Conservation (phyloP, 2,329 filamentous ascomycete genomes). For the Elsinoe ampelina region DNA sequence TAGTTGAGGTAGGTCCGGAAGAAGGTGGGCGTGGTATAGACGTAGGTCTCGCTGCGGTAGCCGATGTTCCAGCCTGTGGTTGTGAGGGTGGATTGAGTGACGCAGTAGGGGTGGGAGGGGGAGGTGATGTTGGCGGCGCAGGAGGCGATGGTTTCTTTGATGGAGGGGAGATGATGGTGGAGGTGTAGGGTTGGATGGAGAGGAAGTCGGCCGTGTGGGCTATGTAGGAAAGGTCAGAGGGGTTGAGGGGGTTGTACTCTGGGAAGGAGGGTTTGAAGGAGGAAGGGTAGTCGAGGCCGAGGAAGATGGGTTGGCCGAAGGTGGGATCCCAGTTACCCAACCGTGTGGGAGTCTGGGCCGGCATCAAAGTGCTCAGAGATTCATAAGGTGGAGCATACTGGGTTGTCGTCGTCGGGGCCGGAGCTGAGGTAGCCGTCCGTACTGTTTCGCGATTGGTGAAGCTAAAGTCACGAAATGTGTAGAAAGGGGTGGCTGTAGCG, state of each 20-base stretch:
- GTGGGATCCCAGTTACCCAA: constrained; percentile 18
- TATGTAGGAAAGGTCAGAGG: constrained; percentile 34
- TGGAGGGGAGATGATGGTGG: constrained; percentile 16
- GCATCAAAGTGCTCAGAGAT: too few relatives aligned
- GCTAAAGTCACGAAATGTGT: too few relatives aligned
- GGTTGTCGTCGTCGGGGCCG: too few relatives aligned
- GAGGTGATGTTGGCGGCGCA: constrained; percentile 28
- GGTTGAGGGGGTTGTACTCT: constrained; percentile 39
- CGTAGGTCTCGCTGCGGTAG: constrained; percentile 46
- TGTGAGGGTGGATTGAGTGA: constrained; percentile 25
- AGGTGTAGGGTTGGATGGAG: constrained; percentile 26
- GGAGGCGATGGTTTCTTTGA: constrained; percentile 29
- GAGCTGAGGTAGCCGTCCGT: too few relatives aligned
- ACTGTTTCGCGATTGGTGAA: too few relatives aligned
- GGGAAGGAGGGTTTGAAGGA: constrained; percentile 38
- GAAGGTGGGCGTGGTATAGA: constrained; percentile 51
- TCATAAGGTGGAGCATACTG: too few relatives aligned
- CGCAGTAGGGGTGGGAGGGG: constrained; percentile 24
- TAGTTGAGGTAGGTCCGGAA: constrained; percentile 49
- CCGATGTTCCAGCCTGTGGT: constrained; percentile 27
- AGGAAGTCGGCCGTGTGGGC: constrained; percentile 23
- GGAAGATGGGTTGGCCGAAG: constrained; percentile 46
- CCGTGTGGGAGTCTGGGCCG: too few relatives aligned
- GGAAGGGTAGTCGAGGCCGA: constrained; percentile 43
- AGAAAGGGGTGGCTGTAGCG: too few relatives aligned